Conservation (phyloP, 768 basidiomycete genomes). For the Rubroboletus pulcherrimus region DNA sequence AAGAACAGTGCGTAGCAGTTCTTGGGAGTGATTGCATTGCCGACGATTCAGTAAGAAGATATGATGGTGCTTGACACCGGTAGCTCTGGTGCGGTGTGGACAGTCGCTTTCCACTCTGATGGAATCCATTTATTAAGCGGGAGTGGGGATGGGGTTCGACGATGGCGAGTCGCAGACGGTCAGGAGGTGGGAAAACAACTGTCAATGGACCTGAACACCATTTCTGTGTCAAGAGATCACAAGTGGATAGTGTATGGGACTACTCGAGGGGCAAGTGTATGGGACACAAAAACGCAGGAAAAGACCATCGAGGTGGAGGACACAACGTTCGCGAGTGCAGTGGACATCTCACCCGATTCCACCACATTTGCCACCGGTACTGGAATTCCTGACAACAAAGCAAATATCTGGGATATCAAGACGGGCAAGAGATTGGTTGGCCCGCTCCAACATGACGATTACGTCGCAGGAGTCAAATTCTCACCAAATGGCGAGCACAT, state of each 20-base stretch:
- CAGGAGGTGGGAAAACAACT: background rate
- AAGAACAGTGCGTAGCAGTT: too few species aligned
- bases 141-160: background rate
- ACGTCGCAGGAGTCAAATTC: background rate
- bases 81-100: background rate
- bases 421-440: background rate
- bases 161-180: background rate
- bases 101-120: background rate
- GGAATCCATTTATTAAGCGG: background rate
- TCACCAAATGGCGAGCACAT: too few species aligned
- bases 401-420: background rate
- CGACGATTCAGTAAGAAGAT: too few species aligned
- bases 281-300: background rate
- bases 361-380: background rate
- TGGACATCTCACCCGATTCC: background rate
- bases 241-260: background rate
- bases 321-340: fast-evolving
- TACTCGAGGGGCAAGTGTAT: background rate
- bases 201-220: background rate
- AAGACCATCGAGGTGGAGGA: background rate
- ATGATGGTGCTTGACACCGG: too few species aligned
- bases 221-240: background rate
- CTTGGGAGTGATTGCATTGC: too few species aligned
- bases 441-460: background rate
- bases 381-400: fast-evolving